phyloP scores from a whole-genome alignment of 306 rosid species.

The Castanea crenata region DNA sequence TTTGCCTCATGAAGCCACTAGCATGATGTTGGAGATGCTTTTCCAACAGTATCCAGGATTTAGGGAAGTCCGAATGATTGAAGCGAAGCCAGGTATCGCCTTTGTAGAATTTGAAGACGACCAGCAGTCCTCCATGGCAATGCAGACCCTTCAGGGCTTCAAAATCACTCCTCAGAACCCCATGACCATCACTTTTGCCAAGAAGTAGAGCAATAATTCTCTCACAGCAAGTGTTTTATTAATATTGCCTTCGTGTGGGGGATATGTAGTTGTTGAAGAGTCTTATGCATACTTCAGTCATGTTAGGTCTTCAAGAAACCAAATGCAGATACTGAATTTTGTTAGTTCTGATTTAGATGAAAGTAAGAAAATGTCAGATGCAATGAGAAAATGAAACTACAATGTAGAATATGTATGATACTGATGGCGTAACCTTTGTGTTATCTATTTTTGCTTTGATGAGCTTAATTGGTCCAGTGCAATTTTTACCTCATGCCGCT shows the following conservation, averaged over 20 bases:
- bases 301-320: conserved; percentile 34
- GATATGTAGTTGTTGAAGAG: conserved; percentile 17
- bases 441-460: conserved; percentile 8
- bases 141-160: conserved; percentile 96
- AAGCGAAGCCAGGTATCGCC: conserved; percentile 98
- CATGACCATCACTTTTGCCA: conserved; percentile 79
- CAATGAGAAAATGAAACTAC: conserved; percentile 20
- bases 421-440: conserved; percentile 11
- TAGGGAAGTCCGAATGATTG: conserved; percentile 93
- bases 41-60: conserved; percentile 96
- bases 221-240: conserved; percentile 7
- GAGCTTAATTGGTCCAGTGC: not conserved
- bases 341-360: conserved; percentile 11
- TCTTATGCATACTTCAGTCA: conserved; percentile 16
- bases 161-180: conserved; percentile 93
- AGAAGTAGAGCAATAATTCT: conserved; percentile 52
- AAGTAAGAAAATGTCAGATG: conserved; percentile 20
- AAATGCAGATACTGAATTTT: conserved; percentile 23
- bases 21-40: conserved; percentile 89
- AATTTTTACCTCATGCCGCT: not conserved
- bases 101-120: conserved; percentile 95
- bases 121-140: conserved; percentile 87
- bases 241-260: not conserved
- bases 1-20: conserved; percentile 83
- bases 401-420: conserved; percentile 24